Conservation (phyloP, 192 early-diverging fungal species). For the Gaertneriomyces semiglobifer region DNA sequence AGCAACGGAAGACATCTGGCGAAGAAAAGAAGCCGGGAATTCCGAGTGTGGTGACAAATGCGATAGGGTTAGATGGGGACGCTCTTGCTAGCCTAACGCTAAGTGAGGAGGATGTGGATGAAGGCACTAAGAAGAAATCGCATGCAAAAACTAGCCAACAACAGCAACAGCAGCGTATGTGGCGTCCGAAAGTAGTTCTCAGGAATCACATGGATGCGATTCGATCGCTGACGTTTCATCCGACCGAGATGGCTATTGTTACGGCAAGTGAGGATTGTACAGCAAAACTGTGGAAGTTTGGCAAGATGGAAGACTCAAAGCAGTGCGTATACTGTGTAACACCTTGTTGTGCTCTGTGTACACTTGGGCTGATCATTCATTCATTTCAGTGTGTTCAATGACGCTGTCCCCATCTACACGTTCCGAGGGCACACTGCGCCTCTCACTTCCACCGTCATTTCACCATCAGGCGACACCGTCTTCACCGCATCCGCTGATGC, state of each 20-base stretch:
- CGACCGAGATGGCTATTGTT: conserved; percentile 51
- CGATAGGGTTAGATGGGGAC: conserved; percentile 25
- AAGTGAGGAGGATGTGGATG: conserved; percentile 33
- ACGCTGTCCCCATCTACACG: conserved; percentile 67
- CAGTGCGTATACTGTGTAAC: conserved; percentile 1
- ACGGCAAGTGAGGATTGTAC: conserved; percentile 80
- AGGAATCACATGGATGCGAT: conserved; percentile 70
- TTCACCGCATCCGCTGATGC: conserved; percentile 75
- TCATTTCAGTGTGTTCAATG: conserved; percentile 27
- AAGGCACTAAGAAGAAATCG: conserved; percentile 28
- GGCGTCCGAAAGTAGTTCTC: conserved; percentile 59
- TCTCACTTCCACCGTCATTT: conserved; percentile 65
- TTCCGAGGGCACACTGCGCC: conserved; percentile 72
- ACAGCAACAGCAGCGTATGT: conserved; percentile 42
- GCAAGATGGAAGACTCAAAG: conserved; percentile 9
- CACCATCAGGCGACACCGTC: conserved; percentile 51
- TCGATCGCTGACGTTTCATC: conserved; percentile 59
- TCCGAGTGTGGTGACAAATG: conserved; percentile 26
- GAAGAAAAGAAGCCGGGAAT: conserved; percentile 4
- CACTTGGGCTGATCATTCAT: conserved; percentile 4
- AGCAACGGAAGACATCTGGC: conserved; percentile 10
- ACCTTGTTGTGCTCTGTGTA: not conserved
- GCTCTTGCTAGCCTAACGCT: conserved; percentile 23
- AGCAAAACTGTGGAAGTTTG: conserved; percentile 72
- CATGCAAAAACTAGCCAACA: not conserved